Percentiles rank a stretch among this genome's conserved stretches.
These are phyloP conservation scores for Colletotrichum orchidophilum DNA, from an alignment of 2,329 filamentous ascomycete genomes.

Conservation along the genomic window DNA sequence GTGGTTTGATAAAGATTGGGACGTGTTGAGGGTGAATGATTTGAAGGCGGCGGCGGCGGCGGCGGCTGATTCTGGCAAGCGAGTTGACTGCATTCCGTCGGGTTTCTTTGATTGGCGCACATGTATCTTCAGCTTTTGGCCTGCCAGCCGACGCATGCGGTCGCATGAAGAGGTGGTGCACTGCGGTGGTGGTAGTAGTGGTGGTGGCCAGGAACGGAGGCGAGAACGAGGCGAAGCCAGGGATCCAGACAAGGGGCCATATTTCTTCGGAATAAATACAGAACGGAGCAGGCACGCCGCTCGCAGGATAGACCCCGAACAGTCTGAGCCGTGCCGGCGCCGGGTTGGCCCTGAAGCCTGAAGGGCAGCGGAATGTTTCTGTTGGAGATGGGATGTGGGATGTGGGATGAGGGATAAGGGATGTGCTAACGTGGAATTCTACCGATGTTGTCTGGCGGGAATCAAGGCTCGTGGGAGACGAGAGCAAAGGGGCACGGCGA, in stretches of 20 bases:
- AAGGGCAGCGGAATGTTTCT: neutral
- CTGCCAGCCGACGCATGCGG: slow-evolving; percentile 25
- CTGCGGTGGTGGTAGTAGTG: neutral
- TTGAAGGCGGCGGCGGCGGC: neutral
- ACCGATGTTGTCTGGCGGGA: neutral
- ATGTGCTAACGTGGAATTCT: too few relatives aligned
- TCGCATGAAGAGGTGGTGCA: neutral
- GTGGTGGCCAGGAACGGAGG: slow-evolving; percentile 3
- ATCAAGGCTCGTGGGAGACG: neutral
- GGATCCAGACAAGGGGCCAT: neutral
- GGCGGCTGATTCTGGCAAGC: neutral
- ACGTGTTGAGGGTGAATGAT: neutral
- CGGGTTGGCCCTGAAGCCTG: neutral
- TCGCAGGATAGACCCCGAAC: neutral
- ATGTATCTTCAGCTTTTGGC: neutral
- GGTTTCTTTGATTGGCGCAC: neutral
- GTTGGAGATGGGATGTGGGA: neutral
- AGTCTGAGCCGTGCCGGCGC: neutral
- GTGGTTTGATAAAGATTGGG: neutral
- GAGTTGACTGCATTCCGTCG: neutral
- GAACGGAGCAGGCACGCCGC: neutral
- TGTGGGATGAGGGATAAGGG: too few relatives aligned
- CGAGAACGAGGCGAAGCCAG: neutral
- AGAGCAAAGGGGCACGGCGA: neutral
- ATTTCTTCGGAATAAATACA: neutral